These are phyloP conservation scores for Nemania bipapillata DNA, from an alignment of 2,329 filamentous ascomycete genomes.

Conservation along the genomic window DNA sequence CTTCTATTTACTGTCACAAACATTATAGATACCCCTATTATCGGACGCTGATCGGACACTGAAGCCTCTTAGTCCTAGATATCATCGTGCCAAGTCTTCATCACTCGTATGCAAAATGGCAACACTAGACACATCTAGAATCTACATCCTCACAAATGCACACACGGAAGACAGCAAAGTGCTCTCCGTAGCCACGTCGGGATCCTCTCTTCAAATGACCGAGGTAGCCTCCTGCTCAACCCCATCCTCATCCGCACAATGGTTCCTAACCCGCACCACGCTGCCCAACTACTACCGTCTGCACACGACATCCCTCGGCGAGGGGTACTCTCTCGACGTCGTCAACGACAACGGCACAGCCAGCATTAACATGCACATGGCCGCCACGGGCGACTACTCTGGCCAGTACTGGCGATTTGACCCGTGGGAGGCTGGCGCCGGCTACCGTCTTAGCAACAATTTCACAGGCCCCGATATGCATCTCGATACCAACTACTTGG, in stretches of 20 bases:
- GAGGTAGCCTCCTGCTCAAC: not conserved
- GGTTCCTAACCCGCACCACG: not conserved
- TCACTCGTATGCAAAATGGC: not conserved
- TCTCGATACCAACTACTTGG: slow-evolving; percentile 3
- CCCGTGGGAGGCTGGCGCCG: not conserved
- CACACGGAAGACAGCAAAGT: not conserved
- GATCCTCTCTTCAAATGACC: not conserved
- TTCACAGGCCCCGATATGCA: slow-evolving; percentile 6
- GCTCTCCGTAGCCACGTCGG: not conserved
- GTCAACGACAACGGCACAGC: slow-evolving; percentile 9
- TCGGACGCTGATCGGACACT: no score
- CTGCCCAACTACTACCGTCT: slow-evolving; percentile 2
- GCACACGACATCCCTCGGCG: not conserved
- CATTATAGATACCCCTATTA: not conserved
- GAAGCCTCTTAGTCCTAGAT: not conserved
- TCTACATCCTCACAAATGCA: slow-evolving; percentile 7
- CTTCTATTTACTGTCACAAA: not conserved
- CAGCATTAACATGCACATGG: slow-evolving; percentile 7
- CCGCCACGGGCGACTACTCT: slow-evolving; percentile 1
- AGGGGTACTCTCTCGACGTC: slow-evolving; percentile 1
- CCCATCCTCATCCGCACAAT: not conserved
- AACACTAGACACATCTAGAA: slow-evolving; percentile 5
- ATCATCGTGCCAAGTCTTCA: not conserved
- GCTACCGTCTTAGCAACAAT: slow-evolving; percentile 11
- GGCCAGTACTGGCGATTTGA: slow-evolving; percentile 17